Evolutionary conservation across 345 rosid species (phyloP), one percentile per base, ranked within the genome.

Genomic region (Clausena lansium): DNA sequence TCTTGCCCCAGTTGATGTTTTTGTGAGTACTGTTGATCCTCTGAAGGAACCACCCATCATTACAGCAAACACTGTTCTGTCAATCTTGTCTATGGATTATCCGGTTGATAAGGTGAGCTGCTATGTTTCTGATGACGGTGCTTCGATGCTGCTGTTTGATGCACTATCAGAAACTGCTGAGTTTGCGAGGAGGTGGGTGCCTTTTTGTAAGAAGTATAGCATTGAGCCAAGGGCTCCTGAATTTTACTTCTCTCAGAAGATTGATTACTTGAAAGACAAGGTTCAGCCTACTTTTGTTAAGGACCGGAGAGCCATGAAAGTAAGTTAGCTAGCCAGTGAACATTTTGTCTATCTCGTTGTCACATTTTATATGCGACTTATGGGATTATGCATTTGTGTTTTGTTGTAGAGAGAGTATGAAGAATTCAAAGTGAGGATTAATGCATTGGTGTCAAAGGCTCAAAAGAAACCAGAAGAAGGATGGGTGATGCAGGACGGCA

Each of bases 401-500:
- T 15, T 81, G 10, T 69, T 79, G 81, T 57, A 94, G 99, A 91
- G 98, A 86, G 98, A 96, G 71, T 96, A 96, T 66, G 98, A 96
- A 83, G 99, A 96, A 76, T 96, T 96, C 86, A 94, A 96, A 87
- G 99, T 96, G 80, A 90, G 89, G 87, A 84, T 96, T 22, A 94
- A 96, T 76, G 86, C 99, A 55, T 57, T 96, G 73, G 99, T 96
- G n/a, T 86, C 97, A 36, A 96, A 92, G 73, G 99, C 99, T 71
- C 94, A 86, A 72, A 96, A 96, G 88, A 96, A 92, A 70, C 99
- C 98, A 47, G 98, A 96, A 86, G 99, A 96, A 87, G 99, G 98
- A 65, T 96, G 98, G 99, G 97, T 94, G 71, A 96, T 96, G 99
- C 99, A 96, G 81, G 99, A 96, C 80, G 98, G 98, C 52, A 96